Evolutionary conservation across 768 basidiomycete genomes (phyloP).

Genomic region (Xerocomellus amylosporus): DNA sequence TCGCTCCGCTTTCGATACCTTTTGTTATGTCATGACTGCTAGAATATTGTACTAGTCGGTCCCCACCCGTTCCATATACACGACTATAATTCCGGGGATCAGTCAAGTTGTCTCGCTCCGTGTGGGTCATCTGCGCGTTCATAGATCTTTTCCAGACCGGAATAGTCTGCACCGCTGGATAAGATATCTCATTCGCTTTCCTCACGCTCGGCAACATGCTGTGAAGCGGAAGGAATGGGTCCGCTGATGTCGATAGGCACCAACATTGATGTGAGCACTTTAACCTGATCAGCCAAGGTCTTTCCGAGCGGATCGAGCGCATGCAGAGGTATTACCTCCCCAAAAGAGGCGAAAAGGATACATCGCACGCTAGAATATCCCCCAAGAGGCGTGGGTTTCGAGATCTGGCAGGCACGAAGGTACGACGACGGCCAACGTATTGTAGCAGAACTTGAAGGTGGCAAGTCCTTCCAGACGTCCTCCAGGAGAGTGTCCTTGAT

Average conservation of each 20-base stretch:
- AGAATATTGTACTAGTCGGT: slow-evolving; percentile 1
- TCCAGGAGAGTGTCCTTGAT: neutral
- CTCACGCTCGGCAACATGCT: too few relatives aligned
- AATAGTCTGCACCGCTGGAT: too few relatives aligned
- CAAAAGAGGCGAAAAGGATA: neutral
- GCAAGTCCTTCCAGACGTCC: neutral
- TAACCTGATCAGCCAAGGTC: neutral
- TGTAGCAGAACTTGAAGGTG: neutral
- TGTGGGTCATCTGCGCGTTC: too few relatives aligned
- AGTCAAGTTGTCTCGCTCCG: neutral
- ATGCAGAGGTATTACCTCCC: neutral
- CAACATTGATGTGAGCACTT: too few relatives aligned
- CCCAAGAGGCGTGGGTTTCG: neutral
- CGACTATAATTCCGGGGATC: neutral
- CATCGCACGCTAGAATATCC: neutral
- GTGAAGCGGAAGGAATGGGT: too few relatives aligned
- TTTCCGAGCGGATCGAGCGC: neutral
- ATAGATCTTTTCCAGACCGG: too few relatives aligned
- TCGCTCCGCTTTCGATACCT: neutral
- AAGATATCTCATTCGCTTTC: too few relatives aligned
- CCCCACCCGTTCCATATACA: neutral
- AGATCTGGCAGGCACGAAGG: neutral
- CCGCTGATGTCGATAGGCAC: too few relatives aligned
- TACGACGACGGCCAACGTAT: neutral
- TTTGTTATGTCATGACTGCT: neutral